phyloP scores from a whole-genome alignment of 2,329 filamentous ascomycete species.

The Biscogniauxia mediterranea region DNA sequence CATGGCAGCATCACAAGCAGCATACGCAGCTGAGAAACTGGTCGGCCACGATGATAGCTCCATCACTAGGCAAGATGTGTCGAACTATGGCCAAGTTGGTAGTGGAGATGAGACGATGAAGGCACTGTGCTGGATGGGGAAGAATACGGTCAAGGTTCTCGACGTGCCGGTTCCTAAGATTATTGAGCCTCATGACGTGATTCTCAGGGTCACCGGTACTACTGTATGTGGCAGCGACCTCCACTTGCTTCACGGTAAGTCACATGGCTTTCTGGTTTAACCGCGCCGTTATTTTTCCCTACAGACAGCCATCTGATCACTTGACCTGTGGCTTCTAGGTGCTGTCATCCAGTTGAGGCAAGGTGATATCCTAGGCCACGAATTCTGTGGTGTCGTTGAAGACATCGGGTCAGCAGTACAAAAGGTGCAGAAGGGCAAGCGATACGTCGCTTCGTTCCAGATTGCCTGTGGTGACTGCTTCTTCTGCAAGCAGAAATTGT shows the following conservation, averaged over 20 bases:
- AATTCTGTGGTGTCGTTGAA: constrained; percentile 57
- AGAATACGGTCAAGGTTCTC: constrained; percentile 70
- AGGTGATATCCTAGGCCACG: constrained; percentile 66
- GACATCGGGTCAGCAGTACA: constrained; percentile 54
- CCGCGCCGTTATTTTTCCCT: background rate
- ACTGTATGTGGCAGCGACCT: constrained; percentile 60
- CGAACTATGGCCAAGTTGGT: constrained; percentile 51
- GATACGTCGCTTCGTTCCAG: constrained; percentile 84
- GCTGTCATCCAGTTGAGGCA: constrained; percentile 57
- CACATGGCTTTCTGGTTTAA: background rate
- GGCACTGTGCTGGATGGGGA: constrained; percentile 78
- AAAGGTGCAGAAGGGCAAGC: constrained; percentile 56
- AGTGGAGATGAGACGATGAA: constrained; percentile 67
- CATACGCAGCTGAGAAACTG: constrained; percentile 62
- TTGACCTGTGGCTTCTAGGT: constrained; percentile 19
- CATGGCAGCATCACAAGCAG: constrained; percentile 65
- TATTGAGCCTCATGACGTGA: constrained; percentile 72
- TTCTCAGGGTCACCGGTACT: constrained; percentile 71
- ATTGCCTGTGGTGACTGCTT: constrained; percentile 73
- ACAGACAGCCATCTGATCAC: background rate
- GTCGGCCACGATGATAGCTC: constrained; percentile 67
- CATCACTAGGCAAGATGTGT: constrained; percentile 66
- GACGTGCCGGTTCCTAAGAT: constrained; percentile 70
- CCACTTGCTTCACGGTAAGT: constrained; percentile 52
- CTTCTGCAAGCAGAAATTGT: constrained; percentile 76